These are phyloP conservation scores for Debaryomyces tyrocola DNA, from an alignment of 805 yeast species.

Conservation along the genomic window DNA sequence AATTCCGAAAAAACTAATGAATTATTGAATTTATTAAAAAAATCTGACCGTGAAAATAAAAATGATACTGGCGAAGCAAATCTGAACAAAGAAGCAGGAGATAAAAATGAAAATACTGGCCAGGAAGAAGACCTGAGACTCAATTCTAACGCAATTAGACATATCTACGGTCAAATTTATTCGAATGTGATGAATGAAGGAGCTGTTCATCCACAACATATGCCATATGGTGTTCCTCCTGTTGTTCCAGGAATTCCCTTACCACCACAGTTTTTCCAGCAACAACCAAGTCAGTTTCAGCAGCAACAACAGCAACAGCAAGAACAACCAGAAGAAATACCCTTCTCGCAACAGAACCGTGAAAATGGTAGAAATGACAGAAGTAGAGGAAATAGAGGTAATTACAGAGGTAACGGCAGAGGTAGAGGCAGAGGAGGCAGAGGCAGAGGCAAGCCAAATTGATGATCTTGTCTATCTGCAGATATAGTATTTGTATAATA, in stretches of 20 bases:
- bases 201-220: constrained; percentile 6
- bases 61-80: constrained; percentile 2
- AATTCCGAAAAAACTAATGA: constrained; percentile 20
- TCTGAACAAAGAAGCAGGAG: constrained; percentile 20
- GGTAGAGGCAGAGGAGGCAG: constrained; percentile 18
- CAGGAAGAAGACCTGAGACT: background rate
- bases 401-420: constrained; percentile 12
- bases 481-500: background rate
- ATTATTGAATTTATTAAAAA: constrained; percentile 29
- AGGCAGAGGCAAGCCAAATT: constrained; percentile 12
- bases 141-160: constrained; percentile 36
- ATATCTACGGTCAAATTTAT: constrained; percentile 44
- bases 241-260: constrained; percentile 37
- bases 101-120: constrained; percentile 12
- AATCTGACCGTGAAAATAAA: constrained; percentile 10
- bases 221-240: constrained; percentile 14
- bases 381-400: constrained; percentile 16
- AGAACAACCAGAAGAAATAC: constrained; percentile 3
- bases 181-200: constrained; percentile 45
- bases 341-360: background rate
- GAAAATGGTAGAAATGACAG: constrained; percentile 15
- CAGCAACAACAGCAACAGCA: constrained; percentile 8
- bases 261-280: constrained; percentile 34
- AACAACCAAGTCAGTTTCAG: constrained; percentile 13
- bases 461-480: background rate